Percentiles rank a stretch among this genome's conserved stretches.
These are phyloP conservation scores for Apophysomyces elegans DNA, from an alignment of 371 early-diverging fungal genomes.

Conservation along the genomic window DNA sequence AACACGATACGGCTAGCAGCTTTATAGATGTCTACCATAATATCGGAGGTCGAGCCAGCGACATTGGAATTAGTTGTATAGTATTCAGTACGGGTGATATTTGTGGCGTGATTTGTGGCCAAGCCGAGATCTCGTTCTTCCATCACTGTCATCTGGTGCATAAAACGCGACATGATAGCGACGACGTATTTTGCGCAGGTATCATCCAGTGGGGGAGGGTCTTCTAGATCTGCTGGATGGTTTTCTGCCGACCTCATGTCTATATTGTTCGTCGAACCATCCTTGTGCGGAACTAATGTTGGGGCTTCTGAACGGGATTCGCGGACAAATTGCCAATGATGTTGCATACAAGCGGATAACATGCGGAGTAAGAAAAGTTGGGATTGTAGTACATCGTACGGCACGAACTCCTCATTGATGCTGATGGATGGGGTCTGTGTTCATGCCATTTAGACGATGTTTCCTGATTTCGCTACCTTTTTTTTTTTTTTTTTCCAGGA, in stretches of 20 bases:
- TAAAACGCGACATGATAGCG: constrained; percentile 64
- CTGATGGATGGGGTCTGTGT: constrained; percentile 32
- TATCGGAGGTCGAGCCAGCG: constrained; percentile 44
- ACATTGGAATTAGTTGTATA: constrained; percentile 34
- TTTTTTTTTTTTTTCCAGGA: not conserved
- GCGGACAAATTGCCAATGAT: constrained; percentile 71
- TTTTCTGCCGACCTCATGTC: constrained; percentile 32
- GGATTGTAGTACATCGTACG: constrained; percentile 68
- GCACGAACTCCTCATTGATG: constrained; percentile 58
- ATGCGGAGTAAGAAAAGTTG: constrained; percentile 77
- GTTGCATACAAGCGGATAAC: constrained; percentile 74
- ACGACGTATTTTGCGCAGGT: constrained; percentile 68
- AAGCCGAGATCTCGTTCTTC: constrained; percentile 49
- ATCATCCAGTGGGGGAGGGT: constrained; percentile 83
- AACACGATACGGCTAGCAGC: constrained; percentile 78
- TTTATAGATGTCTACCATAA: constrained; percentile 67
- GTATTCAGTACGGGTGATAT: constrained; percentile 53
- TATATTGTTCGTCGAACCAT: constrained; percentile 23
- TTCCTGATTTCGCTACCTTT: not conserved
- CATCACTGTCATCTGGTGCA: constrained; percentile 57
- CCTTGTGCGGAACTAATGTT: constrained; percentile 19
- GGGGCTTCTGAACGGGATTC: constrained; percentile 25
- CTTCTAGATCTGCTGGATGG: constrained; percentile 45
- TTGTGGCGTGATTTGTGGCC: constrained; percentile 46
- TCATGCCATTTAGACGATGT: not conserved